Conservation (phyloP, 108 stramenopile species). For the Schizochytrium sp. region DNA sequence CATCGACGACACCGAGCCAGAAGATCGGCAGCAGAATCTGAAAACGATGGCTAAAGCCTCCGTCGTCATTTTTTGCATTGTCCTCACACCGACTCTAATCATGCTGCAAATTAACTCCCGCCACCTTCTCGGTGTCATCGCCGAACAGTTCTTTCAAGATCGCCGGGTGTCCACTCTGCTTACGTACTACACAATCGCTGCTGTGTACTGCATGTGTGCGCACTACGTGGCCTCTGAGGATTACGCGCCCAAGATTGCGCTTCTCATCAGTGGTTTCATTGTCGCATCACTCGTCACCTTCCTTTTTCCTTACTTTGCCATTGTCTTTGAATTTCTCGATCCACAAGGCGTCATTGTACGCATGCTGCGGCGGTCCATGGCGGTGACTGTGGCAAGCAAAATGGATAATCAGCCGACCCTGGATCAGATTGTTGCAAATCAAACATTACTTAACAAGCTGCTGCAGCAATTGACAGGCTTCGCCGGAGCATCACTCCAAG, state of each 20-base stretch:
- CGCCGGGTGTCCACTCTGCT: not conserved
- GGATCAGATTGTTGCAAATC: not conserved
- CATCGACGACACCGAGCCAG: not conserved
- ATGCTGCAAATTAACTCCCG: constrained; percentile 14
- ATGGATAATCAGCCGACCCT: not conserved
- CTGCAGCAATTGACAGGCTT: not conserved
- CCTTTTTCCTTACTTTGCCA: not conserved
- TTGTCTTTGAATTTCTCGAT: not conserved
- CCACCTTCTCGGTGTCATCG: not conserved
- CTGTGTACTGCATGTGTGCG: not conserved
- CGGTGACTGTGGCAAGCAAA: not conserved
- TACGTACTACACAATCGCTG: not conserved
- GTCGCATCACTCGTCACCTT: not conserved
- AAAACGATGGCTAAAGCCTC: not conserved
- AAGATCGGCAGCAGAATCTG: not conserved
- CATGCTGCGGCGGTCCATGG: not conserved
- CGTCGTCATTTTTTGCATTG: not conserved
- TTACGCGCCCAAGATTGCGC: not conserved
- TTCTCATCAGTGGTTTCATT: not conserved
- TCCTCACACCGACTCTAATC: not conserved
- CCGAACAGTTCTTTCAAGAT: not conserved
- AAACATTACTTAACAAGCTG: not conserved
- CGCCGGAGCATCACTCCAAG: not conserved
- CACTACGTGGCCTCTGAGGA: not conserved
- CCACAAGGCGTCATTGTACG: not conserved